Conservation (phyloP, 2,329 filamentous ascomycete genomes). For the Cladosporium sp. region DNA sequence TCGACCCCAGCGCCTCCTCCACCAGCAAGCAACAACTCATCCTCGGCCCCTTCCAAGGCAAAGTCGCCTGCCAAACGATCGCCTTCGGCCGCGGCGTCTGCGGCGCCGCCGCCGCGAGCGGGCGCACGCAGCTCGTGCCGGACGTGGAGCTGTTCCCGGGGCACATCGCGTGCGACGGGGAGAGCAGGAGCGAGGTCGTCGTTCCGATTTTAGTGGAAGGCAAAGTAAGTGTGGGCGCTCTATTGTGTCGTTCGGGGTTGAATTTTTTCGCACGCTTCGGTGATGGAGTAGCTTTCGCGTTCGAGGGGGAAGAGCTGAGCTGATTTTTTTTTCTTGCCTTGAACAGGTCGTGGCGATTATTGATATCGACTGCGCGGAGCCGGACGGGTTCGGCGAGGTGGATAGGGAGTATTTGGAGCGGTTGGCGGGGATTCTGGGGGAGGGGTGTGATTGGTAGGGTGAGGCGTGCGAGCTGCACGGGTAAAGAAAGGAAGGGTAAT, state of each 20-base stretch:
- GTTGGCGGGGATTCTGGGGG: conserved; percentile 54
- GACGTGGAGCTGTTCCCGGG: conserved; percentile 71
- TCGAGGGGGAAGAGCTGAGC: not conserved
- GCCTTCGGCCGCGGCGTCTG: conserved; percentile 68
- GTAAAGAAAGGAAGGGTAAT: too few relatives aligned
- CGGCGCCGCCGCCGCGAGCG: conserved; percentile 58
- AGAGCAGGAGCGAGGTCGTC: conserved; percentile 72
- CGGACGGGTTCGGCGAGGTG: conserved; percentile 61
- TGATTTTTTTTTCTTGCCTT: too few relatives aligned
- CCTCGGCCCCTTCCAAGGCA: conserved; percentile 73
- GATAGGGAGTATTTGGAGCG: conserved; percentile 62
- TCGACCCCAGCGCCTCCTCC: conserved; percentile 41
- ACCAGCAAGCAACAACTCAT: conserved; percentile 50
- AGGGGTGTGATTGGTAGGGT: conserved; percentile 57
- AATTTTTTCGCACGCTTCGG: not conserved
- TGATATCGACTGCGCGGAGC: conserved; percentile 67
- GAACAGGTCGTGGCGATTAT: conserved; percentile 63
- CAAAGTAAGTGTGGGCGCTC: conserved; percentile 34
- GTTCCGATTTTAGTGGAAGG: conserved; percentile 59
- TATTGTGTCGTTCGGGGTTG: not conserved
- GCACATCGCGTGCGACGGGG: conserved; percentile 75
- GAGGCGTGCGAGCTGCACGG: too few relatives aligned
- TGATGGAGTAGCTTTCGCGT: not conserved
- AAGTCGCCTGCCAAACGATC: conserved; percentile 71
- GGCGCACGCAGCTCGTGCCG: conserved; percentile 56